phyloP scores from a whole-genome alignment of 345 rosid genomes.

The Stellera chamaejasme region DNA sequence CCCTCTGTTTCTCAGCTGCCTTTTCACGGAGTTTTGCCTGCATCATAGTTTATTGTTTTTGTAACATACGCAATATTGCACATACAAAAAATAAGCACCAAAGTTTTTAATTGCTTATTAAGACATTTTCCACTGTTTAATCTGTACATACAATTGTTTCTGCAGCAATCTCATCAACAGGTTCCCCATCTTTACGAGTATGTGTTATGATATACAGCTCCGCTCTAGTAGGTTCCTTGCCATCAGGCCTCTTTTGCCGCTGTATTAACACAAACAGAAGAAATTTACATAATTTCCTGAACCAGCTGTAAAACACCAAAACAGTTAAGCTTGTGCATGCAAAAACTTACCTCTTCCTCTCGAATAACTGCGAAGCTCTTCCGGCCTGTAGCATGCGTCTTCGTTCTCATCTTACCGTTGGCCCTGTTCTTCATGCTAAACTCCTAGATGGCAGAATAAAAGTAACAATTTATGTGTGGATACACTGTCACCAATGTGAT shows the following conservation, averaged over 20 bases:
- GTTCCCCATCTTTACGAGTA: slow-evolving; percentile 26
- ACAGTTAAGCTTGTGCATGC: neutral
- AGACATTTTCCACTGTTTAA: no score
- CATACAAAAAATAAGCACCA: no score
- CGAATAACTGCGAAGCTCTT: slow-evolving; percentile 28
- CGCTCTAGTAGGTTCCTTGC: slow-evolving; percentile 21
- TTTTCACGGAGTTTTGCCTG: neutral
- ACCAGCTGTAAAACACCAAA: neutral
- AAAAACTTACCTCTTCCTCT: slow-evolving; percentile 27
- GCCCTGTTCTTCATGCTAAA: slow-evolving; percentile 19
- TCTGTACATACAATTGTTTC: slow-evolving; percentile 18
- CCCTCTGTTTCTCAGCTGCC: neutral
- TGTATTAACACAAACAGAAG: slow-evolving; percentile 6
- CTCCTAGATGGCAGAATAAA: slow-evolving; percentile 6
- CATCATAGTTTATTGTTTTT: neutral
- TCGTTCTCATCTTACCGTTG: slow-evolving; percentile 17
- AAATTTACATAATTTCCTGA: neutral
- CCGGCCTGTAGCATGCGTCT: slow-evolving; percentile 15
- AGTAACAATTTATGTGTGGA: neutral
- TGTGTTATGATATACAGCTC: slow-evolving; percentile 26
- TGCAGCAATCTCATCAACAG: slow-evolving; percentile 18
- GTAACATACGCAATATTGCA: neutral
- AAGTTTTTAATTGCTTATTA: no score
- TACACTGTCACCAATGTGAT: neutral
- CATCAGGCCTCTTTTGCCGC: slow-evolving; percentile 23